Evolutionary conservation across 352 stramenopile species (phyloP).

Genomic region (Elongisporangium anandrum): DNA sequence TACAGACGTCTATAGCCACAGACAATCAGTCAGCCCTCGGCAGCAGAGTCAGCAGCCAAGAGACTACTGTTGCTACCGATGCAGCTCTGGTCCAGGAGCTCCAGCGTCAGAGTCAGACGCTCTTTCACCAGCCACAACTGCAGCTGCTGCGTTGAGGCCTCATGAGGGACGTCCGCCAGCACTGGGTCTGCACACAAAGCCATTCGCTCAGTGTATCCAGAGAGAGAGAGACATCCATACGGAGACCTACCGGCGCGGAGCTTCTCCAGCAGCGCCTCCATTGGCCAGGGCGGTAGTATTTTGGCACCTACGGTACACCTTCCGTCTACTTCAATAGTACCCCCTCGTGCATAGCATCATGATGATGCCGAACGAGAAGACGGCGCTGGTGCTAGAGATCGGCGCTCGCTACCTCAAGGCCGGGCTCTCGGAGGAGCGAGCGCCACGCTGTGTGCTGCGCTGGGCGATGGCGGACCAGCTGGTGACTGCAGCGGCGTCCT

Average conservation of each 20-base stretch:
- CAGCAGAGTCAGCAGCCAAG: not conserved
- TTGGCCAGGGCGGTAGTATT: not conserved
- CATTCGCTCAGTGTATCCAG: not conserved
- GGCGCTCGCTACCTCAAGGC: constrained; percentile 62
- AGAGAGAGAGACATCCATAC: too few species aligned
- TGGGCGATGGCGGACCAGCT: constrained; percentile 46
- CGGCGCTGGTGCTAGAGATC: constrained; percentile 75
- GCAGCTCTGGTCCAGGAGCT: constrained; percentile 9
- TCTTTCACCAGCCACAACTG: constrained; percentile 8
- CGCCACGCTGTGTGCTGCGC: constrained; percentile 52
- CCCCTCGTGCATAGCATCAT: not conserved
- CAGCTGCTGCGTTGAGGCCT: constrained; percentile 10
- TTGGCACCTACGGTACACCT: not conserved
- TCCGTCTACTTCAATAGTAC: not conserved
- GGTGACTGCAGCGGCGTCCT: constrained; percentile 8
- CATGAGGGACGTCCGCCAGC: constrained; percentile 8
- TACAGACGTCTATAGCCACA: not conserved
- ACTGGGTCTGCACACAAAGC: constrained; percentile 8
- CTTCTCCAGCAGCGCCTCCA: constrained; percentile 9
- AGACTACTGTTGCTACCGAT: constrained; percentile 3
- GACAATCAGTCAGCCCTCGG: constrained; percentile 8
- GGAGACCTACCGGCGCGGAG: constrained; percentile 13
- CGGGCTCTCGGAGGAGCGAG: constrained; percentile 71
- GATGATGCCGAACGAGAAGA: constrained; percentile 38
- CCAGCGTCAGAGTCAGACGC: constrained; percentile 8